Conservation (phyloP, 352 stramenopile species). For the Phytophthora ohioensis region DNA sequence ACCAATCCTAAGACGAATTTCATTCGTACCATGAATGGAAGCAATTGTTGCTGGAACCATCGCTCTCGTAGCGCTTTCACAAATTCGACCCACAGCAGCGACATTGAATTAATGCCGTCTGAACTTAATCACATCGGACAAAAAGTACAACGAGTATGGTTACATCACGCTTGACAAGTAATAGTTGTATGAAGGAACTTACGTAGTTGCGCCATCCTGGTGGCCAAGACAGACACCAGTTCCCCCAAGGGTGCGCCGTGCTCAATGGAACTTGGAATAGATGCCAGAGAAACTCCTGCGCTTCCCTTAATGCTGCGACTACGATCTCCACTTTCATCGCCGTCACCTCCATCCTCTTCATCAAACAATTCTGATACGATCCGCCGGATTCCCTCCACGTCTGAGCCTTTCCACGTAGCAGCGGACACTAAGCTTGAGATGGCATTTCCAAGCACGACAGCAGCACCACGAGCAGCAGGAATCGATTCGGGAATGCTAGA, state of each 20-base stretch:
- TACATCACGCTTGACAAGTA: neutral
- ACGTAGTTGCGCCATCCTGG: slow-evolving; percentile 77
- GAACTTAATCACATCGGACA: slow-evolving; percentile 15
- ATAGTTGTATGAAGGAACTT: slow-evolving; percentile 17
- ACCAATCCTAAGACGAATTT: neutral
- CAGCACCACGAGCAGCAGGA: slow-evolving; percentile 76
- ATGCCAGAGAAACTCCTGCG: slow-evolving; percentile 3
- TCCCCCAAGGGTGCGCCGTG: slow-evolving; percentile 72
- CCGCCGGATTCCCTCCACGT: slow-evolving; percentile 70
- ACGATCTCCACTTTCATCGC: slow-evolving; percentile 19
- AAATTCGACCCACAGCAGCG: slow-evolving; percentile 86
- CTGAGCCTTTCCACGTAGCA: slow-evolving; percentile 78
- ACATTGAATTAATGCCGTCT: slow-evolving; percentile 84
- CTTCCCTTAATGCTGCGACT: slow-evolving; percentile 12
- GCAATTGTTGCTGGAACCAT: slow-evolving; percentile 71
- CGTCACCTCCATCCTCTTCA: slow-evolving; percentile 27
- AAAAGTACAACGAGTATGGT: slow-evolving; percentile 19
- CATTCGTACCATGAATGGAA: slow-evolving; percentile 74
- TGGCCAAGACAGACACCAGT: slow-evolving; percentile 73
- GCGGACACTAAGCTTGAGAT: slow-evolving; percentile 77
- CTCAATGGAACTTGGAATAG: slow-evolving; percentile 34
- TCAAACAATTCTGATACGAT: slow-evolving; percentile 69
- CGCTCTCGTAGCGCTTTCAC: slow-evolving; percentile 76
- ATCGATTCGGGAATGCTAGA: slow-evolving; percentile 56
- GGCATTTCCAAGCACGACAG: slow-evolving; percentile 72